Percentiles rank a stretch among this genome's conserved stretches.
These are phyloP conservation scores for Cryptosporidium parvum DNA, from an alignment of 169 alveolate species.

Conservation along the genomic window DNA sequence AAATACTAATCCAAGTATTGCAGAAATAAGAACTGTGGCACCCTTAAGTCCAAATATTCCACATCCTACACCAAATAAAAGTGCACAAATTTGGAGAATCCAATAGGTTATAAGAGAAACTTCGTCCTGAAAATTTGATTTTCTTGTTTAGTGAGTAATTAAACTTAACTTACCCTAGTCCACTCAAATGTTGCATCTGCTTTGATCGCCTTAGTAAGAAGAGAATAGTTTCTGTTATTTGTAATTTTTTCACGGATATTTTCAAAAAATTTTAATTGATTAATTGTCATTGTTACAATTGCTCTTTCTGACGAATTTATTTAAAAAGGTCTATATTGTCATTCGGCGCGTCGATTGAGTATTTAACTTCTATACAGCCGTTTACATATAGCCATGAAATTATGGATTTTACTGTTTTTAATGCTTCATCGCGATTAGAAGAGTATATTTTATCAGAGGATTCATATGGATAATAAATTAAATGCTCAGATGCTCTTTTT, in stretches of 20 bases:
- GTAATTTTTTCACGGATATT: background rate
- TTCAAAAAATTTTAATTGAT: background rate
- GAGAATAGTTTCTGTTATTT: conserved; percentile 19
- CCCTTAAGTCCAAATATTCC: conserved; percentile 53
- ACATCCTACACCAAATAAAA: conserved; percentile 10
- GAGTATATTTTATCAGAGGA: background rate
- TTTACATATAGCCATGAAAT: conserved; percentile 50
- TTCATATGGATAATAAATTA: conserved; percentile 40
- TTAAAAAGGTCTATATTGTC: background rate
- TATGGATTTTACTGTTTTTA: conserved; percentile 5
- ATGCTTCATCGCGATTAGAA: background rate
- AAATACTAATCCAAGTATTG: conserved; percentile 41
- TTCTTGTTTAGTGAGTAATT: background rate
- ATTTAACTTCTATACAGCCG: conserved; percentile 12
- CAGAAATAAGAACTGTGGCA: conserved; percentile 30
- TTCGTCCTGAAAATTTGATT: conserved; percentile 31
- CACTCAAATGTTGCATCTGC: conserved; percentile 52
- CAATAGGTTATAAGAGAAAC: conserved; percentile 64
- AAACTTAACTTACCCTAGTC: conserved; percentile 52
- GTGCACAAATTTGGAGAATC: conserved; percentile 62
- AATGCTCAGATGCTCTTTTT: background rate
- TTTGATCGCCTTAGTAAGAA: conserved; percentile 48
- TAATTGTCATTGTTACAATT: background rate
- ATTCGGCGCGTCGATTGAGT: conserved; percentile 2
- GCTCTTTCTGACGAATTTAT: background rate